Evolutionary conservation across 306 rosid species (phyloP).

Genomic region (Ziziphus jujuba): DNA sequence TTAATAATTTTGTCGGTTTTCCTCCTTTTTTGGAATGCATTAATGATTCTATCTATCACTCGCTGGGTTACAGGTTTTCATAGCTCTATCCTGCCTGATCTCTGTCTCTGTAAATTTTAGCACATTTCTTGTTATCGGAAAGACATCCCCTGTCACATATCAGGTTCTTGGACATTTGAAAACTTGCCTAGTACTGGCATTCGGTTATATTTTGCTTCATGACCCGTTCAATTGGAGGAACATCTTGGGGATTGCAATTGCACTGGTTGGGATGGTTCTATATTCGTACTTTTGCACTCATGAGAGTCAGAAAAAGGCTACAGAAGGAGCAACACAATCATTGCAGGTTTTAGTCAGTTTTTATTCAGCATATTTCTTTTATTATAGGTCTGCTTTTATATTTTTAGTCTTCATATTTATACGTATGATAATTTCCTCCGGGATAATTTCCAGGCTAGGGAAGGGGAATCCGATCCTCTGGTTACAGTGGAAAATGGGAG

Average conservation of each 20-base stretch:
- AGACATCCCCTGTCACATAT: conserved; percentile 94
- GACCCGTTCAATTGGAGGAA: conserved; percentile 96
- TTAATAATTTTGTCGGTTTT: not conserved
- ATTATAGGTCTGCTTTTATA: not conserved
- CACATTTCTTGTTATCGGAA: conserved; percentile 93
- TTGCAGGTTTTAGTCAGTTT: conserved; percentile 52
- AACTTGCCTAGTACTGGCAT: conserved; percentile 89
- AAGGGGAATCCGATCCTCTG: conserved; percentile 67
- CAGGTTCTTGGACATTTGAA: conserved; percentile 98
- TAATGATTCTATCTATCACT: conserved; percentile 12
- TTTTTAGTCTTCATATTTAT: not conserved
- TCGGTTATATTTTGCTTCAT: conserved; percentile 79
- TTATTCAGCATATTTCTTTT: not conserved
- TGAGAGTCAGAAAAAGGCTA: conserved; percentile 74
- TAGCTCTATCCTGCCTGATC: conserved; percentile 82
- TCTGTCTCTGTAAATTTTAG: conserved; percentile 96
- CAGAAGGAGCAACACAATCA: conserved; percentile 54
- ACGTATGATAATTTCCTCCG: conserved; percentile 5
- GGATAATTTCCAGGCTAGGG: conserved; percentile 56
- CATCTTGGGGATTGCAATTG: conserved; percentile 76
- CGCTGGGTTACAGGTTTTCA: conserved; percentile 62
- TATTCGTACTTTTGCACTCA: conserved; percentile 73
- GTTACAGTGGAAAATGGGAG: conserved; percentile 57
- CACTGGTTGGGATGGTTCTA: conserved; percentile 81
- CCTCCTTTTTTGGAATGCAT: not conserved